Evolutionary conservation across 192 early-diverging fungal species (phyloP), one percentile per base, ranked within the genome.

Genomic region (Coemansia sp.): DNA sequence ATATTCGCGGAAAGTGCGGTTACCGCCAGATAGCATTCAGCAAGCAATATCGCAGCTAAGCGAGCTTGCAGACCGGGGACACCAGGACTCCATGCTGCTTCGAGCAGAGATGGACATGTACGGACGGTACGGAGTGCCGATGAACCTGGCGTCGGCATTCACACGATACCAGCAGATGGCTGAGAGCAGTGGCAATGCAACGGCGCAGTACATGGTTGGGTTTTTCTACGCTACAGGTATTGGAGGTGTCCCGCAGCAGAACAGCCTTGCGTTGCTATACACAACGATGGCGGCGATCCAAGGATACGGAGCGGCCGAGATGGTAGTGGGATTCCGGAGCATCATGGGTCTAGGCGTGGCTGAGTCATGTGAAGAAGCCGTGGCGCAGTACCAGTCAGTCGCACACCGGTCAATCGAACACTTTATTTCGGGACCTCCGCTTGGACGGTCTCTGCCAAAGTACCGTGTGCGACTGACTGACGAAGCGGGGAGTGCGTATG

Each of bases 161-260:
- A 50, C 72, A 14, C 81, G 86, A 57, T 94, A 89, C 66, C 57
- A 69, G 52, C 30, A 60, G 39, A 75, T 91, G 27, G 86, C 89
- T 2, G 69, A 82, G 27, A 53, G 65, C 30, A 83, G 74, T 23
- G 95, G 93, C 50, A 88, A 92, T 66, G 81, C 90, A 3, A 81
- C 86, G 12, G 94, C 91, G 14, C 96, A 94, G 63, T 87, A 94
- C 24, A 90, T 90, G 81, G 69, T 96, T 6, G 96, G 95, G 13
- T 84, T 94, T 48, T 86, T 94, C 70, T 89, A 96, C 70, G 87
- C 95, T 12, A 94, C 95, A 0, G 95, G 93, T 1, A 55, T 97
- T 48, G 93, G 94, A 9, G 61, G 61, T 34, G 45, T 41, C 0
- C 61, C 67, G 61, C 80, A 69, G 54, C 64, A 62, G 30, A 69